phyloP scores from a whole-genome alignment of 2,329 filamentous ascomycete species.

The Dactylellina haptotyla region DNA sequence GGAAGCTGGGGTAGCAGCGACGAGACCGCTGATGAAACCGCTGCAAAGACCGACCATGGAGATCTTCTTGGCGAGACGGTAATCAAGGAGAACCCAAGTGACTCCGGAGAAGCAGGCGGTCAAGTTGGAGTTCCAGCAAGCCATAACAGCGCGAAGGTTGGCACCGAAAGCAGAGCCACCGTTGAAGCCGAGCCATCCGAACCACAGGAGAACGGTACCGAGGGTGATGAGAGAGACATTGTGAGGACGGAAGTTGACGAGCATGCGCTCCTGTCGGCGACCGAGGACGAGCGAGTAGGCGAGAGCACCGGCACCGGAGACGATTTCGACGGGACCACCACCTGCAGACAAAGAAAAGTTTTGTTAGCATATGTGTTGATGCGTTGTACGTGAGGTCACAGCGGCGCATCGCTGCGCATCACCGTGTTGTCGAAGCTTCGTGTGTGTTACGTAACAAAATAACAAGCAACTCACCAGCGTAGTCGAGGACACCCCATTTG shows the following conservation, averaged over 20 bases:
- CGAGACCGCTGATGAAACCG: conserved; percentile 74
- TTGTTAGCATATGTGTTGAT: conserved; percentile 30
- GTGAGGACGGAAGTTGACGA: conserved; percentile 99
- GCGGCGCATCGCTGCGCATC: neutral
- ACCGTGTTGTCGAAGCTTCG: no score
- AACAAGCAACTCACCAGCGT: conserved; percentile 69
- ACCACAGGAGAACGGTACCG: conserved; percentile 95
- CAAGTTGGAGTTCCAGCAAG: conserved; percentile 97
- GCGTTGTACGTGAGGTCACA: conserved; percentile 12
- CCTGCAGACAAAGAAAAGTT: conserved; percentile 60
- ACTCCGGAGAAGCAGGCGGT: conserved; percentile 91
- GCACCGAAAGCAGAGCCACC: conserved; percentile 93
- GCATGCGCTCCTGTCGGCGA: conserved; percentile 97
- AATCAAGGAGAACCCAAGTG: conserved; percentile 96
- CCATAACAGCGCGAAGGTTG: conserved; percentile 92
- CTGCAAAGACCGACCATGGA: conserved; percentile 80
- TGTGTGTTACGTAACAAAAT: conserved; percentile 53
- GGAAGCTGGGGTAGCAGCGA: conserved; percentile 75
- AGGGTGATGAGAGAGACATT: conserved; percentile 98
- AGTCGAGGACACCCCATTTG: conserved; percentile 91
- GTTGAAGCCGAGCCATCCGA: conserved; percentile 99
- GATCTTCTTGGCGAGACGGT: conserved; percentile 92
- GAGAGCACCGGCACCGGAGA: conserved; percentile 88
- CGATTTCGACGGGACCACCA: conserved; percentile 96
- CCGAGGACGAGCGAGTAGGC: conserved; percentile 97